Conservation (phyloP, 345 rosid species). For the Syzygium jambos region DNA sequence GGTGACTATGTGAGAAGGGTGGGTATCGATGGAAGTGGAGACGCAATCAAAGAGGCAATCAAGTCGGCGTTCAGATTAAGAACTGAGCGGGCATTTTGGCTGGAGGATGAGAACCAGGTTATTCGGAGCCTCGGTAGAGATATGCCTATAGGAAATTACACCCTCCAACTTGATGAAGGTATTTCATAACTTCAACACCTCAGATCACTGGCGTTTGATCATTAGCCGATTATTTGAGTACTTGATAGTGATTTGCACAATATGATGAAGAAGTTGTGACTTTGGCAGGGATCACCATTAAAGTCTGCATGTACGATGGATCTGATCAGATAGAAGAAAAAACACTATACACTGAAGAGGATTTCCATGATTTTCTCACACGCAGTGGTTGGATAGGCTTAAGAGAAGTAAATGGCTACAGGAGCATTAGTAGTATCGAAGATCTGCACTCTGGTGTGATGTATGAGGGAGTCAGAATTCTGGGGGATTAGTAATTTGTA, state of each 20-base stretch:
- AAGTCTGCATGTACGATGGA: not conserved
- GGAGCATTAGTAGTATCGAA: constrained; percentile 4
- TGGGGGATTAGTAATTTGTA: not conserved
- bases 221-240: not conserved
- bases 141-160: constrained; percentile 92
- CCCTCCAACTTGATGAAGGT: constrained; percentile 90
- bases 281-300: constrained; percentile 5
- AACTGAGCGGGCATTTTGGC: constrained; percentile 89
- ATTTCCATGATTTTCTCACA: not conserved
- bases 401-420: constrained; percentile 12
- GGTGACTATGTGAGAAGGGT: constrained; percentile 88
- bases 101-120: constrained; percentile 93
- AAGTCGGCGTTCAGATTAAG: constrained; percentile 79
- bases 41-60: constrained; percentile 86
- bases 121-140: constrained; percentile 79
- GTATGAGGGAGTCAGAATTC: constrained; percentile 3
- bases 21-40: constrained; percentile 78
- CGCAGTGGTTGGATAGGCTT: constrained; percentile 8
- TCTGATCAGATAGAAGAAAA: constrained; percentile 1
- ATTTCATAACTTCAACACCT: not conserved
- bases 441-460: constrained; percentile 9
- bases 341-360: not conserved
- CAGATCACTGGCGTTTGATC: not conserved
- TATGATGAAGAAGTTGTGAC: not conserved
- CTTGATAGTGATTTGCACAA: not conserved